Base-by-base conservation (phyloP, 371 early-diverging fungal species). In the Parasitella parasitica region DNA sequence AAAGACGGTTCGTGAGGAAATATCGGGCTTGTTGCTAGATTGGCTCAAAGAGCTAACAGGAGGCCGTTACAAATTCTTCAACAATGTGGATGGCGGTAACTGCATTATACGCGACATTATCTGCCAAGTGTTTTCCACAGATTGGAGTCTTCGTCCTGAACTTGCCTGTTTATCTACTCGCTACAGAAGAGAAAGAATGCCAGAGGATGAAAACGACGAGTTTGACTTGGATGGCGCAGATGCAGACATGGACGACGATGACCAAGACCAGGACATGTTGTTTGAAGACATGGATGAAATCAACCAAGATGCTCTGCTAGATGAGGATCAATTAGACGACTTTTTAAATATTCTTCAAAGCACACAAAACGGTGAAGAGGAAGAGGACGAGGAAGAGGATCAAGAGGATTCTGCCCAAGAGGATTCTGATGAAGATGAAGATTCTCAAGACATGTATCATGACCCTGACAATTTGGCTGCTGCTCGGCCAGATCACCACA, bases 1-100 rank as follows among this genome's bases (percentile, higher is more conserved):
- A 34, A 91, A 94, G 52, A 81, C 88, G 0, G 89, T 92, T 60
- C 88, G 95, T 35, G 96, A 97, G 73, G 86, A 89, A 54, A 78
- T 94, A 15, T 86, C 88, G 12, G 89, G 86, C 15, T 64, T 86
- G 49, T 70, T 91, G 15, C 66, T 94, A 27, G 81, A 85, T 6
- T 95, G 96, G 96, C 80, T 95, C 20, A 82, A 87, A 27, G 87
- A 86, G 32, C 68, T 95, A 22, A 78, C 87, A 2, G 80, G 84
- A 66, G 85, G 89, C 24, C 78, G 73, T 18, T 84, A 82, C 59
- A 77, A 81, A n/a, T 87, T 77, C 39, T 91, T 70, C 71, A 72
- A 55, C 49, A 74, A 63, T 20, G 73, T 82, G 0, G 59, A 74
- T 30, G 70, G 74, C 9, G 82, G 79, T 16, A 73, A 80, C 8